A percentile compares a stretch with the other conserved stretches of the same genome.
Conservation (phyloP, 345 rosid species). For the Raphanus raphanistrum region DNA sequence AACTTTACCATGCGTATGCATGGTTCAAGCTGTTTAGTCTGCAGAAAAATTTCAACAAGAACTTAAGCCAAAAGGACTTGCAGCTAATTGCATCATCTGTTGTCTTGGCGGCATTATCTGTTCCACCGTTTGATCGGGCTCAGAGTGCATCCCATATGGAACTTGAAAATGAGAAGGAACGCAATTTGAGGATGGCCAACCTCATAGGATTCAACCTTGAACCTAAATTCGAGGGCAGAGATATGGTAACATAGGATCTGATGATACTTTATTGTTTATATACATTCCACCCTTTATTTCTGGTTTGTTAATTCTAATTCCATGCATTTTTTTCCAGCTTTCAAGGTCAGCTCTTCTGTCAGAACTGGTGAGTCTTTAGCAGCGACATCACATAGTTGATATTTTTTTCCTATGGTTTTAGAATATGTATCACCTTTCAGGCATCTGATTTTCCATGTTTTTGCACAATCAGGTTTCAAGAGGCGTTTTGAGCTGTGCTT, state of each 20-base stretch:
- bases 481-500: conserved; percentile 91
- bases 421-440: not conserved
- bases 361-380: conserved; percentile 69
- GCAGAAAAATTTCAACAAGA: conserved; percentile 94
- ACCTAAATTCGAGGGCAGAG: conserved; percentile 80
- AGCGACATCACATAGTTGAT: conserved; percentile 15
- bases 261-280: not conserved
- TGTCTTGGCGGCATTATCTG: conserved; percentile 86
- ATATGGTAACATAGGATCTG: conserved; percentile 56
- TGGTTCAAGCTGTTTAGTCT: conserved; percentile 95
- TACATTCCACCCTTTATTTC: not conserved
- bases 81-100: conserved; percentile 94
- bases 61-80: conserved; percentile 91
- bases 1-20: conserved; percentile 94
- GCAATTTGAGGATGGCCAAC: conserved; percentile 89
- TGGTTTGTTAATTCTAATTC: conserved; percentile 17
- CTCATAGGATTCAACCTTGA: conserved; percentile 94
- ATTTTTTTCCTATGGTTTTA: conserved; percentile 20
- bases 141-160: conserved; percentile 76
- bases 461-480: conserved; percentile 58
- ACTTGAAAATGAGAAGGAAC: conserved; percentile 90
- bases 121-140: conserved; percentile 69
- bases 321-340: conserved; percentile 52
- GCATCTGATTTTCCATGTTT: conserved; percentile 19
- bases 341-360: conserved; percentile 83